phyloP scores from a whole-genome alignment of 768 basidiomycete genomes.

The Tricholoma furcatifolium region DNA sequence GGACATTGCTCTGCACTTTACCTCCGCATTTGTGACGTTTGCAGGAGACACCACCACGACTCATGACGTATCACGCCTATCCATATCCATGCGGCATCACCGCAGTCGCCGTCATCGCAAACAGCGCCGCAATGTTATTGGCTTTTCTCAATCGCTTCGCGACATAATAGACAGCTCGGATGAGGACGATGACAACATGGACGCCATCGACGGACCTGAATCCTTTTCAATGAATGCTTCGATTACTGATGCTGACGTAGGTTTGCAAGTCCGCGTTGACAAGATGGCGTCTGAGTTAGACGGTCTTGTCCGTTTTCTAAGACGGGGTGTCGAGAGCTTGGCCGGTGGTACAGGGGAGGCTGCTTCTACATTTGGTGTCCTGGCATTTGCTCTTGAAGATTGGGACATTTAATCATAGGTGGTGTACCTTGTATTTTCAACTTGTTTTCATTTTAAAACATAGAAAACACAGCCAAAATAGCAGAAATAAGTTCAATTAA shows the following conservation, averaged over 20 bases:
- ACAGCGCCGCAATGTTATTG: constrained; percentile 57
- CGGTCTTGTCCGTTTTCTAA: constrained; percentile 65
- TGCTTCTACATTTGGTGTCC: constrained; percentile 62
- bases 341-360: constrained; percentile 60
- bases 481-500: no score
- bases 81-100: constrained; percentile 54
- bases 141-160: constrained; percentile 47
- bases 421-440: neutral
- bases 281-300: constrained; percentile 71
- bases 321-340: constrained; percentile 68
- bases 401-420: constrained; percentile 53
- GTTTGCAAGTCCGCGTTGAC: constrained; percentile 50
- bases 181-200: constrained; percentile 40
- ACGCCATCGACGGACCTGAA: constrained; percentile 24
- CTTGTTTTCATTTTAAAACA: no score
- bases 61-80: constrained; percentile 54
- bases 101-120: constrained; percentile 59
- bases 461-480: no score
- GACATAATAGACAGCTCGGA: constrained; percentile 41
- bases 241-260: constrained; percentile 41
- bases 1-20: constrained; percentile 74
- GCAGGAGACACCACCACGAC: constrained; percentile 59
- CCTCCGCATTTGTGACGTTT: constrained; percentile 57
- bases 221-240: constrained; percentile 39
- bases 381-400: constrained; percentile 77